These are phyloP conservation scores for Craterostigma plantagineum DNA, from an alignment of 257 asterid genomes.

Conservation along the genomic window DNA sequence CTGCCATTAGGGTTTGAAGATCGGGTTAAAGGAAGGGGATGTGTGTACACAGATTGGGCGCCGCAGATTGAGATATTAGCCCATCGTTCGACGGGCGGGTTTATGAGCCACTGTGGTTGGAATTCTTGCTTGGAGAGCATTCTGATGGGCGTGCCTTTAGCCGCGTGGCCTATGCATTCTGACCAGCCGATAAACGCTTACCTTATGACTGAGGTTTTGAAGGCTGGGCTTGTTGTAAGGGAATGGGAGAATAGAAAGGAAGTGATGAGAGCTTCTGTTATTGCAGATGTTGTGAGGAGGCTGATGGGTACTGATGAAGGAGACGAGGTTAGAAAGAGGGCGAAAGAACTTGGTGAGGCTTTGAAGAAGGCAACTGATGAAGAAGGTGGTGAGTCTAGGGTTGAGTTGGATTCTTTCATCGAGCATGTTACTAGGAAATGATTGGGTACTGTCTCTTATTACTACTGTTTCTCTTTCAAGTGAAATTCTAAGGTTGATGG, in stretches of 20 bases:
- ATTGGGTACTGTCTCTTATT: too few species aligned
- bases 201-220: not conserved
- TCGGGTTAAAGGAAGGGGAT: too few species aligned
- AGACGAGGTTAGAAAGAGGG: not conserved
- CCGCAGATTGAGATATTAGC: too few species aligned
- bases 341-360: not conserved
- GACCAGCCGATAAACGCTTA: not conserved
- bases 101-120: too few species aligned
- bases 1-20: too few species aligned
- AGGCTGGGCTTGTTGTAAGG: not conserved
- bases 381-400: not conserved
- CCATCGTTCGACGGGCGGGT: too few species aligned
- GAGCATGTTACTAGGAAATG: not conserved
- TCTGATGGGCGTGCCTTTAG: too few species aligned
- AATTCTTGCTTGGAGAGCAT: too few species aligned
- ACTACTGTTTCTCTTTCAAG: too few species aligned
- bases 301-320: not conserved
- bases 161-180: not conserved
- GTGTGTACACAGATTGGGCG: conserved; percentile 31
- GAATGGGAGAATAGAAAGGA: not conserved
- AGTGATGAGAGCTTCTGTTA: not conserved
- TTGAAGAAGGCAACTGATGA: not conserved
- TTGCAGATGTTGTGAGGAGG: not conserved
- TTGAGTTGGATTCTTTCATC: not conserved
- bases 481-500: too few species aligned